Conservation (phyloP, 2,329 filamentous ascomycete genomes). For the Fusarium fujikuroi region DNA sequence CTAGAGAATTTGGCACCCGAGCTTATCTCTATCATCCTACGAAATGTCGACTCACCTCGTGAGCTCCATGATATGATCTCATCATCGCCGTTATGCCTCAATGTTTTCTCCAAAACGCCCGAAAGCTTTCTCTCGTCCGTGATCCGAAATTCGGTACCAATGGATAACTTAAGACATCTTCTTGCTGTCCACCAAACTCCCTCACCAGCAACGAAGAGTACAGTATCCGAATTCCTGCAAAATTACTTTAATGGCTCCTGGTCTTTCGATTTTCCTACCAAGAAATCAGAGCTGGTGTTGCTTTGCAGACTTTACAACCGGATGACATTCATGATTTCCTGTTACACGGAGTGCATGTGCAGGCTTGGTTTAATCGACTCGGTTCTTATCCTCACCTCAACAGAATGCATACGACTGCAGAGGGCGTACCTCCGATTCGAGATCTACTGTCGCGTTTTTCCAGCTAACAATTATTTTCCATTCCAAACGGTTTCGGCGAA, state of each 20-base stretch:
- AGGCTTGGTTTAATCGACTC: neutral
- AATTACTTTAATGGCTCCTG: neutral
- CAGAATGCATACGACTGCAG: neutral
- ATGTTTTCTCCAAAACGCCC: neutral
- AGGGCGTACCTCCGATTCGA: neutral
- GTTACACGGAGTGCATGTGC: neutral
- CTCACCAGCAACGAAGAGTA: neutral
- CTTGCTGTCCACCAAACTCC: neutral
- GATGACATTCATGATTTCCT: neutral
- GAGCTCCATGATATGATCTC: neutral
- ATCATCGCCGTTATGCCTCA: neutral
- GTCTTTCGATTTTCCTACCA: neutral
- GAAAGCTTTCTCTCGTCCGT: neutral
- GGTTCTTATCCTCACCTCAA: neutral
- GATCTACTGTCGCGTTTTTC: neutral
- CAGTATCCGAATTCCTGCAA: neutral
- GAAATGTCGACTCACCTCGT: neutral
- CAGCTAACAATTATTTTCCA: neutral
- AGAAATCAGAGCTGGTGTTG: fast-evolving
- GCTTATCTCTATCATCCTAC: neutral
- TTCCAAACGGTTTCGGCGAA: neutral
- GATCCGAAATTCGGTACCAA: neutral
- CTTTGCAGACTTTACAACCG: neutral
- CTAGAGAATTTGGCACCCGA: neutral
- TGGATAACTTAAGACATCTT: neutral